phyloP scores from a whole-genome alignment of 495 filamentous ascomycete species.

The Daldinia childiae region DNA sequence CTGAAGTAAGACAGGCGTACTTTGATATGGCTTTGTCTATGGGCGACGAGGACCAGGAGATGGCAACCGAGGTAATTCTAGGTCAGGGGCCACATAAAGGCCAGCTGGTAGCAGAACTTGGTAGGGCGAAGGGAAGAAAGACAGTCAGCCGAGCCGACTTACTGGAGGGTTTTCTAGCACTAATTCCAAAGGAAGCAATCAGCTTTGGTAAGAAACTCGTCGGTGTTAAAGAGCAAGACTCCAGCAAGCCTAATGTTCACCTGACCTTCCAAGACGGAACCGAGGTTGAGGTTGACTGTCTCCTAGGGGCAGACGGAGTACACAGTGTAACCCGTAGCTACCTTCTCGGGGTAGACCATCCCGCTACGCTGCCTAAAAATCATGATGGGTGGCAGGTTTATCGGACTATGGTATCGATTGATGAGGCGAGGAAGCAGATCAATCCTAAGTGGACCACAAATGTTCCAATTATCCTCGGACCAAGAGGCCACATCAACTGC shows the following conservation, averaged over 20 bases:
- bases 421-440: conserved; percentile 43
- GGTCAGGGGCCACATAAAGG: conserved; percentile 46
- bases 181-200: conserved; percentile 42
- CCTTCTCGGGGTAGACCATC: conserved; percentile 52
- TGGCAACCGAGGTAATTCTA: conserved; percentile 49
- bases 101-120: conserved; percentile 49
- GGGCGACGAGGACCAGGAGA: conserved; percentile 48
- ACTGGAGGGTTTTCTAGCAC: conserved; percentile 44
- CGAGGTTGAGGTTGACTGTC: conserved; percentile 43
- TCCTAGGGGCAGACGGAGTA: conserved; percentile 61
- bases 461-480: conserved; percentile 51
- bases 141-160: conserved; percentile 51
- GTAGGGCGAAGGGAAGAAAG: conserved; percentile 52
- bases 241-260: conserved; percentile 33
- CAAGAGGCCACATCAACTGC: conserved; percentile 50
- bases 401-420: conserved; percentile 51
- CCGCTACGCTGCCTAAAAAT: conserved; percentile 52
- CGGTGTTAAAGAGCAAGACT: conserved; percentile 31
- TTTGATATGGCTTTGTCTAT: conserved; percentile 48
- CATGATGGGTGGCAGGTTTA: conserved; percentile 57
- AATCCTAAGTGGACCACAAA: conserved; percentile 43
- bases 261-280: conserved; percentile 51
- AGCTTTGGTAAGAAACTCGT: conserved; percentile 47
- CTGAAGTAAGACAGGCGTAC: conserved; percentile 49
- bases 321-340: conserved; percentile 52